Base-by-base conservation (phyloP, 1,284 basidiomycete species). In the Austroboletus novae-zelandiae region DNA sequence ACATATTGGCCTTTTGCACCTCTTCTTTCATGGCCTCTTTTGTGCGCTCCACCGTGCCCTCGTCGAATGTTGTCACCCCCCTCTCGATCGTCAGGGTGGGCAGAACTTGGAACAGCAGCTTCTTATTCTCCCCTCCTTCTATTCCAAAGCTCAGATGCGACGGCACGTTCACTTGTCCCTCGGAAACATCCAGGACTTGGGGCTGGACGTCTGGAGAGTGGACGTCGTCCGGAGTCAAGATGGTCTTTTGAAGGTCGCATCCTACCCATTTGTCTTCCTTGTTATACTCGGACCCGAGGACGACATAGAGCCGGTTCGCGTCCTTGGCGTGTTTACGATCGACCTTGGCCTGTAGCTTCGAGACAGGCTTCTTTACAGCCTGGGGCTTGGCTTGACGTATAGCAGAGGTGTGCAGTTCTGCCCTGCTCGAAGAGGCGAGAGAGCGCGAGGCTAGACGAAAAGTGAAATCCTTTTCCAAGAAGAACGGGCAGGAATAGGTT, bases 251-350 rank as follows among this genome's bases (percentile, higher is more conserved):
- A 45, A 91, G 79, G 69, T 84, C 77, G 62, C 80, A 83, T 29
- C 74, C 71, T 23, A 68, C 60, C 87, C 89, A 92, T 64, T 81
- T 83, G 52, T 70, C 62, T 48, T 84, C 79, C 52, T 86, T 78
- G 48, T 78, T 78, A 6, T 79, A 74, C 37, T 80, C 75, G 20
- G 79, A 80, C 5, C 91, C 91, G 2, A 92, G 80, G 8, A 94
- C 77, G 46, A 86, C 79, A 58, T 88, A 85, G 13, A 91, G 84
- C 27, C 74, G 74, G 42, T 67, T 70, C 7, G 73, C 71, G 1
- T 75, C 72, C 5, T 71, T 75, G 35, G 67, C 59, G 40, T 68
- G 66, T 39, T 66, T 65, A 18, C 75, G 73, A 55, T 81, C 74
- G 23, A 70, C 71, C 52, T 78, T 78, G 42, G 70, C 69, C 50